These are phyloP conservation scores for Nidularia pulvinata DNA, from an alignment of 768 basidiomycete genomes.

Conservation along the genomic window DNA sequence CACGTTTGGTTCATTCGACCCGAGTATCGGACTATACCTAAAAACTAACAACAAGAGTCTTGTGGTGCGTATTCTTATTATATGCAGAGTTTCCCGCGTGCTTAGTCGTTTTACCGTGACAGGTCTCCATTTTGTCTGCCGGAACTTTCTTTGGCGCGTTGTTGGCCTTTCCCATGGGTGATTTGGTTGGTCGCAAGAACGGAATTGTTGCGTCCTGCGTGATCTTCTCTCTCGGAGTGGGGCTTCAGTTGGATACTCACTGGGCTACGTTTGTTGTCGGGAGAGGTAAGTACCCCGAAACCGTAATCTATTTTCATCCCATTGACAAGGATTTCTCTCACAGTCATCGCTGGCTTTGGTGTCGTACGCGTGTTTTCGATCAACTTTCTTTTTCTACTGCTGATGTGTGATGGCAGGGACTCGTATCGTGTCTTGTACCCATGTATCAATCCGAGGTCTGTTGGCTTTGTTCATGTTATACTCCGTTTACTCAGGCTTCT, in stretches of 20 bases:
- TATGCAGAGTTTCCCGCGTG: constrained; percentile 13
- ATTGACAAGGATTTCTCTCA: background rate
- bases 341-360: constrained; percentile 72
- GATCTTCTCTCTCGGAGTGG: constrained; percentile 60
- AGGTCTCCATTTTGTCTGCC: constrained; percentile 72
- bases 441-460: constrained; percentile 39
- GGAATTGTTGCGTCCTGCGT: constrained; percentile 63
- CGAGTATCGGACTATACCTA: too few species aligned
- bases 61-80: background rate
- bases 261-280: too few species aligned
- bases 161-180: constrained; percentile 32
- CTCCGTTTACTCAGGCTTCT: background rate
- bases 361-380: constrained; percentile 26
- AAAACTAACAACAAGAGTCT: too few species aligned
- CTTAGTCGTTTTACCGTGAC: constrained; percentile 38
- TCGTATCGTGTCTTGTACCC: constrained; percentile 64
- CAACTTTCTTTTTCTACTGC: background rate
- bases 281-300: background rate
- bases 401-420: constrained; percentile 24
- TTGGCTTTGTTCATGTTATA: constrained; percentile 11
- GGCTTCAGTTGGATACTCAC: constrained; percentile 55
- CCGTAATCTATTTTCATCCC: background rate
- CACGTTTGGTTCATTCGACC: constrained; percentile 34
- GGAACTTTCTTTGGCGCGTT: constrained; percentile 85
- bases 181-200: constrained; percentile 44